Conservation (phyloP, 805 yeast genomes). For the Sugiyamaella chiloensis region DNA sequence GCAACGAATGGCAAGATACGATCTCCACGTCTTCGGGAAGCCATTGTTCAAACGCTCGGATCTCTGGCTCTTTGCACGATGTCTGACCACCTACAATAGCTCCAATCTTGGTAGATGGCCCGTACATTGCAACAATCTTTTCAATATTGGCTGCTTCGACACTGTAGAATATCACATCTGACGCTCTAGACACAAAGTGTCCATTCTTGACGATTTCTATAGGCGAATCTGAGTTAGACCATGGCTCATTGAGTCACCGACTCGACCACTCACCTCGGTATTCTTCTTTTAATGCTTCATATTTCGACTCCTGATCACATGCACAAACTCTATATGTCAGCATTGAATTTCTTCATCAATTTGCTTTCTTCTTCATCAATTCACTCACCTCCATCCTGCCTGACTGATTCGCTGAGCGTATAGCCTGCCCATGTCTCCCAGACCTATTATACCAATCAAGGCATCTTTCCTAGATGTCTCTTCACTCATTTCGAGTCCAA, state of each 20-base stretch:
- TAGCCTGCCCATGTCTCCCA: slow-evolving; percentile 94
- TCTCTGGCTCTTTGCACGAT: slow-evolving; percentile 89
- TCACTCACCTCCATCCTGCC: slow-evolving; percentile 69
- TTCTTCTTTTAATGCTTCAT: slow-evolving; percentile 42
- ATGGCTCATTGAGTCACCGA: slow-evolving; percentile 63
- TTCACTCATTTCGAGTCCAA: too few species aligned
- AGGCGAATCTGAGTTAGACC: slow-evolving; percentile 32
- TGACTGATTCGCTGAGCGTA: slow-evolving; percentile 75
- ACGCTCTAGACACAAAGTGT: slow-evolving; percentile 70
- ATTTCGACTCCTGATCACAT: slow-evolving; percentile 74
- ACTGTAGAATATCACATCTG: slow-evolving; percentile 84
- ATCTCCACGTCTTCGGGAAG: slow-evolving; percentile 80
- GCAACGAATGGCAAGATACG: slow-evolving; percentile 84
- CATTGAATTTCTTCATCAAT: neutral
- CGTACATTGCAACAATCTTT: slow-evolving; percentile 69
- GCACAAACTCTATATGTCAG: slow-evolving; percentile 58
- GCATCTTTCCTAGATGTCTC: too few species aligned
- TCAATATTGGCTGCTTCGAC: slow-evolving; percentile 89
- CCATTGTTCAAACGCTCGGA: slow-evolving; percentile 72
- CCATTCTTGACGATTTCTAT: slow-evolving; percentile 71
- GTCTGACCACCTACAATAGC: slow-evolving; percentile 98
- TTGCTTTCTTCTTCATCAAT: neutral
- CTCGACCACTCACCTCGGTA: slow-evolving; percentile 27
- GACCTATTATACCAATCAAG: slow-evolving; percentile 93
- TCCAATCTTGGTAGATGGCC: slow-evolving; percentile 79